Conservation (phyloP, 139 green algal species). For the Trebouxia sp. region DNA sequence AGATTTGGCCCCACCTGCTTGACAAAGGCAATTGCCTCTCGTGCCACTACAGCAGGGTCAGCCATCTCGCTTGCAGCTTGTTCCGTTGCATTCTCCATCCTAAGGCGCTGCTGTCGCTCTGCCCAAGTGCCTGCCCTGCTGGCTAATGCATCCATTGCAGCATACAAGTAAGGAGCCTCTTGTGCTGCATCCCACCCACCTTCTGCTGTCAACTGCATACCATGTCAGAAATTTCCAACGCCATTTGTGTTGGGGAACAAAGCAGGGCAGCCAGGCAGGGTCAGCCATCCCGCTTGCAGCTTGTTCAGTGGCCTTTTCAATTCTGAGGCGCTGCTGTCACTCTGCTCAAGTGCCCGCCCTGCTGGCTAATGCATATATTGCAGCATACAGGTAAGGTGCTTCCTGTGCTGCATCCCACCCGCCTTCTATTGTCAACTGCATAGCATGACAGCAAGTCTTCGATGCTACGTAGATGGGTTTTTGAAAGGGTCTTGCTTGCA, state of each 20-base stretch:
- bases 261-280: too few relatives aligned
- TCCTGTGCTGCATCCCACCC: conserved; percentile 53
- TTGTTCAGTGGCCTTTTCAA: conserved; percentile 35
- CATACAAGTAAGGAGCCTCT: conserved; percentile 67
- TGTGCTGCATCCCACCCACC: conserved; percentile 54
- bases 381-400: conserved; percentile 64
- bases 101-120: conserved; percentile 48
- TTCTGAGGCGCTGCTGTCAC: conserved; percentile 45
- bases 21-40: conserved; percentile 24
- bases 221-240: conserved; percentile 35
- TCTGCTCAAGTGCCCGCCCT: conserved; percentile 57
- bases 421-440: conserved; percentile 46
- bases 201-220: conserved; percentile 44
- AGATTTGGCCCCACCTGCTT: conserved; percentile 36
- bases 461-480: too few relatives aligned
- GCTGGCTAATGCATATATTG: conserved; percentile 66
- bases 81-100: conserved; percentile 34
- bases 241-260: too few relatives aligned
- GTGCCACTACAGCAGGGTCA: not conserved
- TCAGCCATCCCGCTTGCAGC: too few relatives aligned
- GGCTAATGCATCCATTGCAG: conserved; percentile 70
- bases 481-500: too few relatives aligned
- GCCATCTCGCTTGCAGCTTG: conserved; percentile 16
- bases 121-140: conserved; percentile 54
- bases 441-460: too few relatives aligned